phyloP scores from a whole-genome alignment of 208 protist species.

The Leishmania mexicana region DNA sequence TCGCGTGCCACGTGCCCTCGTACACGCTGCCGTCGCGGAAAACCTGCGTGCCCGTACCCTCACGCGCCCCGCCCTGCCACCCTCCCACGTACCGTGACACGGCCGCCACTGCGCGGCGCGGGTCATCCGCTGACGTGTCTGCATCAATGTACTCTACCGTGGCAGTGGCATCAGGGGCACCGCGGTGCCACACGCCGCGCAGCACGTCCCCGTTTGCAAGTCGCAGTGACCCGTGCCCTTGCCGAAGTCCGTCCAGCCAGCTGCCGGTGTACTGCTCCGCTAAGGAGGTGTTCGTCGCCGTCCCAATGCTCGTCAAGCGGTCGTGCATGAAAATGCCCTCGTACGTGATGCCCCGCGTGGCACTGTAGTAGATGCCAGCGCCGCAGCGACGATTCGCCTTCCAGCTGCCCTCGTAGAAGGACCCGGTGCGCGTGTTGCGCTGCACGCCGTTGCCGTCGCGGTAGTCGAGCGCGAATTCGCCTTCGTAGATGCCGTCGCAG shows the following conservation, averaged over 20 bases:
- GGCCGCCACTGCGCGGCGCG: background rate
- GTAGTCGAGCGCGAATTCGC: conserved; percentile 53
- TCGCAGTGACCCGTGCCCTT: conserved; percentile 76
- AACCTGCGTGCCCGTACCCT: conserved; percentile 65
- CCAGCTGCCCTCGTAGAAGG: conserved; percentile 82
- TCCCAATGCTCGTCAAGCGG: conserved; percentile 63
- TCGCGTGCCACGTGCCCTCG: conserved; percentile 76
- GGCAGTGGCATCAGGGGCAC: conserved; percentile 60
- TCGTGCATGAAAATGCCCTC: conserved; percentile 82
- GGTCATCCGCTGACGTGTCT: conserved; percentile 29
- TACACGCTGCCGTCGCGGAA: conserved; percentile 83
- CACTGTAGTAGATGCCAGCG: conserved; percentile 60
- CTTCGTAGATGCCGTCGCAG: conserved; percentile 73
- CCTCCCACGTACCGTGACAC: conserved; percentile 77
- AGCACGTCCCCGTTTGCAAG: conserved; percentile 85
- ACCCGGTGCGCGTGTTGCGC: conserved; percentile 52
- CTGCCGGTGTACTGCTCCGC: conserved; percentile 73
- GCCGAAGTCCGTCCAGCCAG: conserved; percentile 80
- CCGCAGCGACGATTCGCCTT: conserved; percentile 65
- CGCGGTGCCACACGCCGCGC: conserved; percentile 74
- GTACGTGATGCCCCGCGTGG: conserved; percentile 54
- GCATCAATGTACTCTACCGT: conserved; percentile 56
- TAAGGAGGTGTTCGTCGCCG: conserved; percentile 16
- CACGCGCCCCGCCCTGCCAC: conserved; percentile 64
- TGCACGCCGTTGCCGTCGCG: conserved; percentile 74